Evolutionary conservation across 2,329 filamentous ascomycete species (phyloP).

Genomic region (Alternaria postmessia): DNA sequence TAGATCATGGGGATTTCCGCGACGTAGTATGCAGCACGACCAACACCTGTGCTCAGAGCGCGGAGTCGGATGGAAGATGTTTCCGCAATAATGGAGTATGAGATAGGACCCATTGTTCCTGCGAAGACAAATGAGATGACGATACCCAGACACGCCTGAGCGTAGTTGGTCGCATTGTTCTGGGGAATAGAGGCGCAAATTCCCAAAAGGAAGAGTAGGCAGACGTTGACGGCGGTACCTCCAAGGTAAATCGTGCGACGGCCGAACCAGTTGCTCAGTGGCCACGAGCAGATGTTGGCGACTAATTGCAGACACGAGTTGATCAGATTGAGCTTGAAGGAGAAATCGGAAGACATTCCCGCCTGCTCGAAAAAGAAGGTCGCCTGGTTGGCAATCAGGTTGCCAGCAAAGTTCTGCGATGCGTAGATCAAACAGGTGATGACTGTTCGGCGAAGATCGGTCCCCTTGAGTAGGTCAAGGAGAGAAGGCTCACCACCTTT

Average conservation of each 20-base stretch:
- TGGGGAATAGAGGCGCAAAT: conserved; percentile 62
- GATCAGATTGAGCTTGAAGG: conserved; percentile 70
- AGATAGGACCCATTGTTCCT: conserved; percentile 68
- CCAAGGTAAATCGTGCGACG: conserved; percentile 70
- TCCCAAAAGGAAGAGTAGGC: conserved; percentile 65
- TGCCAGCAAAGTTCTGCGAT: conserved; percentile 67
- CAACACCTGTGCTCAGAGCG: conserved; percentile 69
- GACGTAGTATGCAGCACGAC: conserved; percentile 69
- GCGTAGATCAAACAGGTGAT: conserved; percentile 66
- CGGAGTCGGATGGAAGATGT: conserved; percentile 70
- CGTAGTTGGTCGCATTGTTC: conserved; percentile 55
- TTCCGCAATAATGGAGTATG: conserved; percentile 72
- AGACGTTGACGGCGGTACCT: conserved; percentile 62
- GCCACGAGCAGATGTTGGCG: conserved; percentile 70
- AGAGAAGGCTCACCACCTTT: conserved; percentile 56
- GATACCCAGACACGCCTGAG: conserved; percentile 68
- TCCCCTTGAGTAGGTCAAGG: conserved; percentile 63
- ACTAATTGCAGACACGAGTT: conserved; percentile 68
- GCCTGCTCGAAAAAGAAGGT: conserved; percentile 70
- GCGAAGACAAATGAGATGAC: conserved; percentile 72
- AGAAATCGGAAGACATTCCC: conserved; percentile 62
- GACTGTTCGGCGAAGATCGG: conserved; percentile 61
- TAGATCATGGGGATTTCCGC: conserved; percentile 72
- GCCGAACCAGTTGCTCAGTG: conserved; percentile 69
- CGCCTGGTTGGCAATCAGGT: conserved; percentile 69